These are phyloP conservation scores for Exserohilum rostratum DNA, from an alignment of 2,329 filamentous ascomycete genomes.

Conservation along the genomic window DNA sequence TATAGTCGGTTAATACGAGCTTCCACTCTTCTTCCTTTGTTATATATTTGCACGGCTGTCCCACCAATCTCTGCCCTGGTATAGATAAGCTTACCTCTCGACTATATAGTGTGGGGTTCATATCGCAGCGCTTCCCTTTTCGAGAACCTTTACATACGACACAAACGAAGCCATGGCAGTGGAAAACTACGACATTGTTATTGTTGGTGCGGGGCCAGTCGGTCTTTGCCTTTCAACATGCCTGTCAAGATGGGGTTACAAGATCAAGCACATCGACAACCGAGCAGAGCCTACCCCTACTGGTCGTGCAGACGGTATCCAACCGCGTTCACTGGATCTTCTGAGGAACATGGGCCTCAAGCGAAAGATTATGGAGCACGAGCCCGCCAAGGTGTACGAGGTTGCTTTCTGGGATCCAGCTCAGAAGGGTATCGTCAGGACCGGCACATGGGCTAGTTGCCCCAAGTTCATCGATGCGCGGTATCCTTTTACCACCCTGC, in stretches of 20 bases:
- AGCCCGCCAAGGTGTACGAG: conserved; percentile 83
- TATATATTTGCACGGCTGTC: background rate
- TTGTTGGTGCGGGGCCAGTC: conserved; percentile 87
- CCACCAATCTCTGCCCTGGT: background rate
- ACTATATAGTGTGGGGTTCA: conserved; percentile 6
- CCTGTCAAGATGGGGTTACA: conserved; percentile 90
- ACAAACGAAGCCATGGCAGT: conserved; percentile 19
- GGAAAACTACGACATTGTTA: conserved; percentile 72
- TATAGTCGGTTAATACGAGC: background rate
- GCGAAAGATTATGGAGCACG: conserved; percentile 82
- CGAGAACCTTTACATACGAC: background rate
- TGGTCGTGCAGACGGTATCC: conserved; percentile 88
- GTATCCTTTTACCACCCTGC: conserved; percentile 67
- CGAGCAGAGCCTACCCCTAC: conserved; percentile 82
- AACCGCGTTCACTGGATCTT: conserved; percentile 85
- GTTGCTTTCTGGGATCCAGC: conserved; percentile 70
- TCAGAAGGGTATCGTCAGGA: conserved; percentile 61
- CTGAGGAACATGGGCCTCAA: conserved; percentile 90
- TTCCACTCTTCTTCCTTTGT: background rate
- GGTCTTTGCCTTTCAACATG: conserved; percentile 87
- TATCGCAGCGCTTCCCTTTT: background rate
- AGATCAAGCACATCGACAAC: conserved; percentile 94
- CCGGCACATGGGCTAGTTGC: conserved; percentile 81
- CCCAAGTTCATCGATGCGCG: conserved; percentile 76
- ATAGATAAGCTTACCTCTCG: conserved; percentile 4